These are phyloP conservation scores for Huntiella abstrusa DNA, from an alignment of 2,329 filamentous ascomycete genomes.

Conservation along the genomic window DNA sequence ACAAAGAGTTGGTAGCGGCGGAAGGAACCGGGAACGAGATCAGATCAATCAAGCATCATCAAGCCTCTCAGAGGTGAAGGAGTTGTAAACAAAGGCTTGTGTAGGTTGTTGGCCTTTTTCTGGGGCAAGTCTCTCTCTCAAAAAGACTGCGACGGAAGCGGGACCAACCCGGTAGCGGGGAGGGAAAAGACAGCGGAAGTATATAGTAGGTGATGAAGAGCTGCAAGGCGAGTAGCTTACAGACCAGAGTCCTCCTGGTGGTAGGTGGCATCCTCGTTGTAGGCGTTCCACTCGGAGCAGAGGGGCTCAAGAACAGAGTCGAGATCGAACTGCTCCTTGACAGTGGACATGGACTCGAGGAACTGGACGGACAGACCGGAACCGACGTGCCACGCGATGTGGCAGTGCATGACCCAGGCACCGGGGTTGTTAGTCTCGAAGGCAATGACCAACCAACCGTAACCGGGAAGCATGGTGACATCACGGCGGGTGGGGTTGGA, in stretches of 20 bases:
- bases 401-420: slow-evolving; percentile 36
- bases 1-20: slow-evolving; percentile 2
- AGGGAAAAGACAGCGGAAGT: background rate
- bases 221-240: slow-evolving; percentile 4
- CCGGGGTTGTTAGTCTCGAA: slow-evolving; percentile 31
- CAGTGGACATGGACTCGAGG: slow-evolving; percentile 16
- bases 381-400: slow-evolving; percentile 37
- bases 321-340: slow-evolving; percentile 11
- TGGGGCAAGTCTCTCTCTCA: slow-evolving; percentile 5
- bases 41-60: slow-evolving; percentile 2
- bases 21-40: background rate
- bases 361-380: slow-evolving; percentile 34
- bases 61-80: slow-evolving; percentile 1
- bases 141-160: background rate
- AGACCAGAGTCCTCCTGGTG: slow-evolving; percentile 13
- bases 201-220: background rate
- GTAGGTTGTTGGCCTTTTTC: background rate
- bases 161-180: background rate
- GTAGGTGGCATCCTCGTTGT: slow-evolving; percentile 11
- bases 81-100: background rate
- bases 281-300: slow-evolving; percentile 11
- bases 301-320: slow-evolving; percentile 8
- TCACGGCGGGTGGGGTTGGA: slow-evolving; percentile 34
- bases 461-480: slow-evolving; percentile 26
- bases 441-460: slow-evolving; percentile 29